Percentiles rank a stretch among this genome's conserved stretches.
phyloP scores from a whole-genome alignment of 441 rosid genomes.

The Cnidoscolus chayamansa region DNA sequence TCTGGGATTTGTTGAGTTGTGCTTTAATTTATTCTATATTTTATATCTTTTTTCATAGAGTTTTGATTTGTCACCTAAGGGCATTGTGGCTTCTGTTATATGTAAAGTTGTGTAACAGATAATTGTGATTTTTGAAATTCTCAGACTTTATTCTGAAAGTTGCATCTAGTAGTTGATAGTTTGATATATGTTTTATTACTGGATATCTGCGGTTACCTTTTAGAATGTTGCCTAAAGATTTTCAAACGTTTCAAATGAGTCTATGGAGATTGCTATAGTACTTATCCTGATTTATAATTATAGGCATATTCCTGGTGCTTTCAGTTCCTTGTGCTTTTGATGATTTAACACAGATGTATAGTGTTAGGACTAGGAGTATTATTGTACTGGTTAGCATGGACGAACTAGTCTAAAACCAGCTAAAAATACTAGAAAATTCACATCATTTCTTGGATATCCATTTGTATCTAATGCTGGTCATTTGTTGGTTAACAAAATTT shows the following conservation, averaged over 20 bases:
- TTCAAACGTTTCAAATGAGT: neutral
- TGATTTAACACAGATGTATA: neutral
- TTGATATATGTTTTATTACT: neutral
- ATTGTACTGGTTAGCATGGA: neutral
- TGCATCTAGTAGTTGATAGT: neutral
- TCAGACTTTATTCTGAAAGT: neutral
- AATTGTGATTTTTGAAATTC: neutral
- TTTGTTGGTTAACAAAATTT: slow-evolving; percentile 9
- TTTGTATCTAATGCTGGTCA: neutral
- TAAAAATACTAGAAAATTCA: neutral
- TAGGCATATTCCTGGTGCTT: neutral
- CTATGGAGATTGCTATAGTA: neutral
- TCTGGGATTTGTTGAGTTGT: neutral
- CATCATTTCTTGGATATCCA: slow-evolving; percentile 11
- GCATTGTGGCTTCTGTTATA: too few species aligned
- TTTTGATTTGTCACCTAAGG: neutral
- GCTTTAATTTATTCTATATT: neutral
- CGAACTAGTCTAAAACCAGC: neutral
- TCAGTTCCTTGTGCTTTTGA: neutral
- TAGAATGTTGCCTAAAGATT: neutral
- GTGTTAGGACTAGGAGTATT: neutral
- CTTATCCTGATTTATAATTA: neutral
- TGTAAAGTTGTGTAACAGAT: too few species aligned
- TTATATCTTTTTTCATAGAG: too few species aligned
- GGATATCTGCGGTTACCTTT: neutral